Base-by-base conservation (phyloP, 768 basidiomycete species). In the Auricularia sp. region DNA sequence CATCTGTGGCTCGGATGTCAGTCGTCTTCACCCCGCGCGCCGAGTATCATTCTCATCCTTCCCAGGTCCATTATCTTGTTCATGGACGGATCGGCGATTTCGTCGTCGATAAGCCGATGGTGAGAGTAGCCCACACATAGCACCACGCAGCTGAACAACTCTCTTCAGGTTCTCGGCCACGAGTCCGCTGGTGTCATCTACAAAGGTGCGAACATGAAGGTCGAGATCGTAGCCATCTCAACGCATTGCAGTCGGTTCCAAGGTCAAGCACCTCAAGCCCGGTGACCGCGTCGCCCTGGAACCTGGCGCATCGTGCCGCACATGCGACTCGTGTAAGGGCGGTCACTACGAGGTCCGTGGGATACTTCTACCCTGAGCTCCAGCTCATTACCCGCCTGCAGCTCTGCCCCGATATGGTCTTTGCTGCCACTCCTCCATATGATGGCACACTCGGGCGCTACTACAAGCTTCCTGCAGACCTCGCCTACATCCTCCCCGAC, bases 231-330 rank as follows among this genome's bases (percentile, higher is more conserved):
- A 29, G 44, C 34, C 34, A n/a, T 39, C 33, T 18, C 36, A 61
- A 29, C 51, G 61, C 12, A 61, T 59, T 21, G 3, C 70, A 90
- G 91, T 92, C 64, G 93, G 94, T 11, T 73, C 83, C 34, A 82
- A 83, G 44, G 91, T 95, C 63, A 90, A 84, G 71, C 77, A 86
- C 71, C 76, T 95, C 66, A 87, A 89, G 73, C 77, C 82, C 14
- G 94, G 95, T 6, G 91, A 94, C 70, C 84, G 88, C 61, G 94
- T 98, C 61, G 91, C 94, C 33, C 81, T 98, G 73, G 96, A 98
- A 71, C 93, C 94, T 33, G 93, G 94, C 21, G 85, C 87, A 64
- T 87, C 87, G 5, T 98, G 95, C 76, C 80, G 88, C 77, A 79
- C 75, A 61, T 98, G 95, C 73, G 84, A 87, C n/a, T 80, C 79